Percentiles rank a stretch among this genome's conserved stretches.
phyloP scores from a whole-genome alignment of 805 yeast genomes.

The Pichia phayaonensis region DNA sequence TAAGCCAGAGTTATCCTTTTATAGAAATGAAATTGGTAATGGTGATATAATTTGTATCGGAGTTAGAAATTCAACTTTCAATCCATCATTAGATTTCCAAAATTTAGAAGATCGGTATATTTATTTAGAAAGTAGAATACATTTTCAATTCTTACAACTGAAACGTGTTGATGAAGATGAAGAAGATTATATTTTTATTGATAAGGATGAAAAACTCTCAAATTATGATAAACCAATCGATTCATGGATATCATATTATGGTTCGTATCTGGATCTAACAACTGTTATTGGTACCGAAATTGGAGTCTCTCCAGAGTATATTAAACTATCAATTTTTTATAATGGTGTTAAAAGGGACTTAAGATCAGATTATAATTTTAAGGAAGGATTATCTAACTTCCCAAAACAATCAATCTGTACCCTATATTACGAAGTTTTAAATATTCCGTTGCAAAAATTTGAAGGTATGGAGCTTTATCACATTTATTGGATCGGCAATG shows the following conservation, averaged over 20 bases:
- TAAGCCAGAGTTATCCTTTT: constrained; percentile 35
- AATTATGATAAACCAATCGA: constrained; percentile 30
- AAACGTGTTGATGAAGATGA: constrained; percentile 33
- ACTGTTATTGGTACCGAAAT: constrained; percentile 49
- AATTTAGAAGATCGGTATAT: constrained; percentile 41
- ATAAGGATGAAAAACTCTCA: constrained; percentile 21
- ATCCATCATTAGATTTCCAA: constrained; percentile 17
- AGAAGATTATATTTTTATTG: constrained; percentile 42
- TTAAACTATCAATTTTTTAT: constrained; percentile 59
- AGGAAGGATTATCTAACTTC: constrained; percentile 33
- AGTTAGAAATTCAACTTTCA: constrained; percentile 10
- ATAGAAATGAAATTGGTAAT: constrained; percentile 48
- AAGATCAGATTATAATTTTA: constrained; percentile 30
- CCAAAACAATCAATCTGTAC: constrained; percentile 35
- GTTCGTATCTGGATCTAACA: constrained; percentile 53
- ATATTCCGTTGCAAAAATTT: constrained; percentile 63
- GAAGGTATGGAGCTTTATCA: constrained; percentile 66
- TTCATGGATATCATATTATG: constrained; percentile 62
- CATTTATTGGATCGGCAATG: constrained; percentile 66
- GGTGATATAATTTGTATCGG: constrained; percentile 57
- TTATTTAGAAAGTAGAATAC: constrained; percentile 53
- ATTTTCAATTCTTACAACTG: constrained; percentile 44
- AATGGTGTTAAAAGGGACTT: constrained; percentile 52
- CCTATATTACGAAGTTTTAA: constrained; percentile 71
- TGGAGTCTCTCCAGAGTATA: constrained; percentile 46